A percentile compares a stretch with the other conserved stretches of the same genome.
These are phyloP conservation scores for Fennellomyces sp. DNA, from an alignment of 371 early-diverging fungal genomes.

Conservation along the genomic window DNA sequence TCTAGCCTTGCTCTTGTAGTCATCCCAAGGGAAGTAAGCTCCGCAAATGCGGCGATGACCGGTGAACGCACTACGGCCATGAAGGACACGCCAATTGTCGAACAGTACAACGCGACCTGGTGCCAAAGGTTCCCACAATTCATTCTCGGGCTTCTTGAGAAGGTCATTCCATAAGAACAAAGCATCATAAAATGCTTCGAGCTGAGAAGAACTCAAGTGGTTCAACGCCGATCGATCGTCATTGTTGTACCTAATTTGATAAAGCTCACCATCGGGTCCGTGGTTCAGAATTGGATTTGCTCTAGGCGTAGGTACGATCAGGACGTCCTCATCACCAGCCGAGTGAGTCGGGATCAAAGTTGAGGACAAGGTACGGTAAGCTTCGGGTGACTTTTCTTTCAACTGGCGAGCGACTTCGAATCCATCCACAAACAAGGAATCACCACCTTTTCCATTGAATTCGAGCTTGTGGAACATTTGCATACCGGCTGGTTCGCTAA, in stretches of 20 bases:
- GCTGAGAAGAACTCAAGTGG: slow-evolving; percentile 50
- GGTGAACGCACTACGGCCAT: slow-evolving; percentile 80
- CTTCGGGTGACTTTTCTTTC: slow-evolving; percentile 56
- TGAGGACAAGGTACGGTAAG: slow-evolving; percentile 68
- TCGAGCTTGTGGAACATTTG: slow-evolving; percentile 89
- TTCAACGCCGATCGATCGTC: slow-evolving; percentile 79
- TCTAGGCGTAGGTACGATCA: slow-evolving; percentile 72
- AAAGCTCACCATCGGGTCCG: slow-evolving; percentile 57
- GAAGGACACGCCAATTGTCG: slow-evolving; percentile 89
- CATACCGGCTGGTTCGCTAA: slow-evolving; percentile 86
- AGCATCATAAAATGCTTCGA: slow-evolving; percentile 76
- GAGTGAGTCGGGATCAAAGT: slow-evolving; percentile 71
- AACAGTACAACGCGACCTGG: slow-evolving; percentile 81
- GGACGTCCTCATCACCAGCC: slow-evolving; percentile 78
- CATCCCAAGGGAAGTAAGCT: slow-evolving; percentile 83
- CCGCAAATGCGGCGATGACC: slow-evolving; percentile 82
- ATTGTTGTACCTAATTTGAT: slow-evolving; percentile 87
- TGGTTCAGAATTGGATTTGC: slow-evolving; percentile 72
- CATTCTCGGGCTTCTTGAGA: slow-evolving; percentile 58
- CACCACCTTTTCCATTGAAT: slow-evolving; percentile 77
- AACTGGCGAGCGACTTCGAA: slow-evolving; percentile 75
- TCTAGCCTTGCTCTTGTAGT: slow-evolving; percentile 67
- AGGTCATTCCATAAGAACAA: slow-evolving; percentile 73
- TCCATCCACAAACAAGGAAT: slow-evolving; percentile 85
- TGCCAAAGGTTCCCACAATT: slow-evolving; percentile 69